Evolutionary conservation across 108 stramenopile species (phyloP).

Genomic region (Parmales sp.): DNA sequence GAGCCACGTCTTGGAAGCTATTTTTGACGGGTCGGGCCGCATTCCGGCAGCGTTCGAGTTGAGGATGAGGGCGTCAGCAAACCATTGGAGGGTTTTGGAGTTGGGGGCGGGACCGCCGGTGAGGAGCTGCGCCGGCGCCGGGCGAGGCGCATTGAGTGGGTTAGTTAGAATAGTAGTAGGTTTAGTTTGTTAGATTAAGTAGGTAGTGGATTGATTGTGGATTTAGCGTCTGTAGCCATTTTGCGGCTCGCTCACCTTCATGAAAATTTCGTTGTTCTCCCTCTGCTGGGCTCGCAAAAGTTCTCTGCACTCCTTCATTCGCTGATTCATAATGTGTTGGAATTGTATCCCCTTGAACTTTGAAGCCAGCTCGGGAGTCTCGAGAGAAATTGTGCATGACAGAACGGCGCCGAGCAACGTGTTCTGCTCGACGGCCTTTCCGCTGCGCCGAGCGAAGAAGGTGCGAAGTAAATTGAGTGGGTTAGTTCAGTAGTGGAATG

Average conservation of each 20-base stretch:
- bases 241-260: too few species aligned
- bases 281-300: slow-evolving; percentile 39
- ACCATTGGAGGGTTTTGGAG: slow-evolving; percentile 32
- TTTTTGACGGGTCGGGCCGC: slow-evolving; percentile 58
- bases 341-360: slow-evolving; percentile 29
- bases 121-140: too few species aligned
- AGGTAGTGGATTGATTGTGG: slow-evolving; percentile 53
- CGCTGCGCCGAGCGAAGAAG: slow-evolving; percentile 42
- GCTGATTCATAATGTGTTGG: slow-evolving; percentile 27
- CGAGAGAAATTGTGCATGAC: too few species aligned
- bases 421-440: slow-evolving; percentile 62
- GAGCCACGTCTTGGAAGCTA: slow-evolving; percentile 33
- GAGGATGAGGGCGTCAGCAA: slow-evolving; percentile 60
- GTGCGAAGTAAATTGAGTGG: too few species aligned
- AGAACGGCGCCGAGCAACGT: slow-evolving; percentile 60
- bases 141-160: too few species aligned
- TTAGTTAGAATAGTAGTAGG: too few species aligned
- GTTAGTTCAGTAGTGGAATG: too few species aligned
- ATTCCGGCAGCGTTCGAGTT: slow-evolving; percentile 60
- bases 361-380: slow-evolving; percentile 46
- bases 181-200: slow-evolving; percentile 53
- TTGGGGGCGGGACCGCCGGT: neutral
- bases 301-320: slow-evolving; percentile 42
- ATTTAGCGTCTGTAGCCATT: too few species aligned
- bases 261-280: slow-evolving; percentile 47